Conservation (phyloP, 2,329 filamentous ascomycete genomes). For the Fusarium sp. region DNA sequence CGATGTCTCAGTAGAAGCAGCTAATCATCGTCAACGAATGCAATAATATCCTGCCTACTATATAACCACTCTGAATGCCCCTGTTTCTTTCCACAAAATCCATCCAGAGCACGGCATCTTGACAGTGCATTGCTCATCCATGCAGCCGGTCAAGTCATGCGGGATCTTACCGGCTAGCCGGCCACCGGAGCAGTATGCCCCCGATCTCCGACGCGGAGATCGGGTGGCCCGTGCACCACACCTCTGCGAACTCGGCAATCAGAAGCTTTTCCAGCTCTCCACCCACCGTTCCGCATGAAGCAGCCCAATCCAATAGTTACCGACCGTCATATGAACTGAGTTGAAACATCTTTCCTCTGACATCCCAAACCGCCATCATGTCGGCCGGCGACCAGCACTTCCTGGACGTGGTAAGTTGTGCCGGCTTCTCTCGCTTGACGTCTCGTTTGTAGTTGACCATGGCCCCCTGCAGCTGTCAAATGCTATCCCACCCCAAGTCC, state of each 20-base stretch:
- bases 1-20: background rate
- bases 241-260: slow-evolving; percentile 40
- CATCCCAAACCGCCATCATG: slow-evolving; percentile 64
- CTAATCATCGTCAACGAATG: background rate
- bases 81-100: background rate
- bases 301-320: slow-evolving; percentile 25
- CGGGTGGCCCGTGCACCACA: slow-evolving; percentile 40
- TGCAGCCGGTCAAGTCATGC: background rate
- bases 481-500: slow-evolving; percentile 70
- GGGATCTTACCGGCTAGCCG: background rate
- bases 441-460: slow-evolving; percentile 17
- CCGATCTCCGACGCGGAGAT: slow-evolving; percentile 38
- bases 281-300: slow-evolving; percentile 39
- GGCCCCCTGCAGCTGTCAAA: slow-evolving; percentile 61
- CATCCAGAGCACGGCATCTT: background rate
- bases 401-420: slow-evolving; percentile 75
- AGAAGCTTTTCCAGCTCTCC: slow-evolving; percentile 42
- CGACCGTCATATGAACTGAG: slow-evolving; percentile 48
- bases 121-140: slow-evolving; percentile 1
- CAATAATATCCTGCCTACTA: background rate
- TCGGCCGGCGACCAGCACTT: slow-evolving; percentile 84
- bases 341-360: slow-evolving; percentile 40
- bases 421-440: background rate
- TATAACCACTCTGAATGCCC: background rate
- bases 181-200: slow-evolving; percentile 25